Evolutionary conservation across 2,329 filamentous ascomycete genomes (phyloP).

Genomic region (Grosmannia serpens): DNA sequence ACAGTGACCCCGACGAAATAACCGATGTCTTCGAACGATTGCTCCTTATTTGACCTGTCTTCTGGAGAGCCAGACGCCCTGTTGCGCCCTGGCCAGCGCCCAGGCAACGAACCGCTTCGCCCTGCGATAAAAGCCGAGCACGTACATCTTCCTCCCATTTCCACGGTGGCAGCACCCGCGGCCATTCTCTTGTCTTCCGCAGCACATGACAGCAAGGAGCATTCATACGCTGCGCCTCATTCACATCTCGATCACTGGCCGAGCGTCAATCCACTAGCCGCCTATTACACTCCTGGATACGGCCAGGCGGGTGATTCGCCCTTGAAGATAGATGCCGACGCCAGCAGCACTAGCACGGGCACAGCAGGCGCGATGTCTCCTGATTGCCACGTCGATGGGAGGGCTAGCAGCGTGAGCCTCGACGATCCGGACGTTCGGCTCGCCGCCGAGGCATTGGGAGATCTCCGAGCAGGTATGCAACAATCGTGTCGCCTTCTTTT

Average conservation of each 20-base stretch:
- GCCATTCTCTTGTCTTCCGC: neutral
- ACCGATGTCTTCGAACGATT: neutral
- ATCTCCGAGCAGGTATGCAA: conserved; percentile 55
- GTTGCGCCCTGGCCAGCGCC: neutral
- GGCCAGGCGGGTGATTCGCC: conserved; percentile 32
- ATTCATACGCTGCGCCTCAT: conserved; percentile 8
- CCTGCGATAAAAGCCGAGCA: neutral
- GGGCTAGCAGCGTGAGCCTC: conserved; percentile 41
- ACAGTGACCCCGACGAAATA: neutral
- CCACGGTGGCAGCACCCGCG: neutral
- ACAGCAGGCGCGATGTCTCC: conserved; percentile 31
- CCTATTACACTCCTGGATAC: conserved; percentile 35
- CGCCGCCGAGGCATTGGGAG: conserved; percentile 65
- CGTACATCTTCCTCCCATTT: neutral
- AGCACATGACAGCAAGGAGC: neutral
- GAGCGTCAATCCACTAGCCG: conserved; percentile 35
- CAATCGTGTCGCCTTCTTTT: neutral
- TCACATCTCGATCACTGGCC: conserved; percentile 29
- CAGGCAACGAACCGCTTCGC: neutral
- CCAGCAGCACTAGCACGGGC: conserved; percentile 25
- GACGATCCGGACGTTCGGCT: conserved; percentile 58
- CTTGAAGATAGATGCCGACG: conserved; percentile 36
- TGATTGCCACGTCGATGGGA: conserved; percentile 30
- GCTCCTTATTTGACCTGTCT: neutral
- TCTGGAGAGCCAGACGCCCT: neutral